Evolutionary conservation across 345 rosid species (phyloP).

Genomic region (Pelargonium nanum): DNA sequence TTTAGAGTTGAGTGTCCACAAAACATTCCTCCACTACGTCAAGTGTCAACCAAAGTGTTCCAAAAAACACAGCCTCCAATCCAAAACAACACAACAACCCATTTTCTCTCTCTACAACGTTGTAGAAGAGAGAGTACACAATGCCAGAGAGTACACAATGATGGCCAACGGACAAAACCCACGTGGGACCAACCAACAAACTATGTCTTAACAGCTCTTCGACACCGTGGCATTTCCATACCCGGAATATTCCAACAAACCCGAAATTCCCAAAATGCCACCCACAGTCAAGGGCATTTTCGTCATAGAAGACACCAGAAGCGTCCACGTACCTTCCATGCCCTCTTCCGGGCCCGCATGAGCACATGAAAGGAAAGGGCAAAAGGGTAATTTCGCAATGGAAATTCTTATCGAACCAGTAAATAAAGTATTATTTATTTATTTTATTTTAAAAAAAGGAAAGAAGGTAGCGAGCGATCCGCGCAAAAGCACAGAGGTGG

Average conservation of each 20-base stretch:
- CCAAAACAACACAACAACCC: too few relatives aligned
- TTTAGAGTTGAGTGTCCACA: too few relatives aligned
- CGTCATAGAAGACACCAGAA: background rate
- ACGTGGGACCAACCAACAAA: background rate
- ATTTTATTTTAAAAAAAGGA: background rate
- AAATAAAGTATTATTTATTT: background rate
- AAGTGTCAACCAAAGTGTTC: too few relatives aligned
- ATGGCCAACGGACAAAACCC: background rate
- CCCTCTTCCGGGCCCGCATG: background rate
- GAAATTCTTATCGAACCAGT: slow-evolving; percentile 19
- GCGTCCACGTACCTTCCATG: too few relatives aligned
- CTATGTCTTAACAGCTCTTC: too few relatives aligned
- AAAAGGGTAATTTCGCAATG: slow-evolving; percentile 7
- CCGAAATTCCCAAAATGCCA: background rate
- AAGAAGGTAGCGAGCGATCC: slow-evolving; percentile 31
- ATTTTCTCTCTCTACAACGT: too few relatives aligned
- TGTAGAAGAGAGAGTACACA: too few relatives aligned
- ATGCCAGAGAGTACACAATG: too few relatives aligned
- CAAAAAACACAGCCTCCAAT: too few relatives aligned
- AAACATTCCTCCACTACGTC: too few relatives aligned
- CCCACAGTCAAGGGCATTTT: background rate
- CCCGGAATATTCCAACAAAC: too few relatives aligned
- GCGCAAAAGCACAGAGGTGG: slow-evolving; percentile 24
- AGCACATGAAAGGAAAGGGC: slow-evolving; percentile 19
- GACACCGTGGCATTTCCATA: background rate